Evolutionary conservation across 352 stramenopile genomes (phyloP).

Genomic region (Globisporangium recalcitrans): DNA sequence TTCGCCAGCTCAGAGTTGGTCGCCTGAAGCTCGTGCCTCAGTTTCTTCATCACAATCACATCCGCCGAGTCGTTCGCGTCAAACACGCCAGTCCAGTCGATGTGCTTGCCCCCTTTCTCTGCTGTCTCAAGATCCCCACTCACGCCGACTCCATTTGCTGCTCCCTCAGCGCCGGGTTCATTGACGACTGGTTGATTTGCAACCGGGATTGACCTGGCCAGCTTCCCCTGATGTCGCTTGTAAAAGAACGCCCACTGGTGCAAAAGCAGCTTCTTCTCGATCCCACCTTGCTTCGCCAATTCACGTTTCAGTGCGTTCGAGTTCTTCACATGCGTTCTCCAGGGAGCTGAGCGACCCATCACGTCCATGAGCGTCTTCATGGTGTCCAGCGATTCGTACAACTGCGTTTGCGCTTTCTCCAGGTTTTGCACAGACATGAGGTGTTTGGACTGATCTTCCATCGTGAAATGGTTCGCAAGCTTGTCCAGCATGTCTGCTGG

Average conservation of each 20-base stretch:
- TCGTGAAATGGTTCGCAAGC: slow-evolving; percentile 30
- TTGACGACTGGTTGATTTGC: neutral
- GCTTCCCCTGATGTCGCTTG: slow-evolving; percentile 32
- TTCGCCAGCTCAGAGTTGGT: slow-evolving; percentile 37
- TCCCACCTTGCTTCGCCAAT: slow-evolving; percentile 38
- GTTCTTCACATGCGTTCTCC: slow-evolving; percentile 57
- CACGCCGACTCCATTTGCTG: neutral
- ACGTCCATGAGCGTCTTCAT: slow-evolving; percentile 57
- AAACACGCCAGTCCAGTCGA: slow-evolving; percentile 32
- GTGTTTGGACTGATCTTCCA: slow-evolving; percentile 25
- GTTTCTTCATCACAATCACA: slow-evolving; percentile 67
- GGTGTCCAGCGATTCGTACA: slow-evolving; percentile 40
- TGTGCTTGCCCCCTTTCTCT: slow-evolving; percentile 11
- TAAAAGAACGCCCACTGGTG: slow-evolving; percentile 64
- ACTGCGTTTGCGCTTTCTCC: slow-evolving; percentile 23
- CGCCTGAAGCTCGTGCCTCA: slow-evolving; percentile 55
- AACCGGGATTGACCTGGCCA: neutral
- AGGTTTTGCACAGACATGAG: slow-evolving; percentile 27
- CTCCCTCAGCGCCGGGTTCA: neutral
- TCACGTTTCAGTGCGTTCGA: slow-evolving; percentile 60
- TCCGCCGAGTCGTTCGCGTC: slow-evolving; percentile 44
- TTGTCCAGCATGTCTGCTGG: slow-evolving; percentile 39
- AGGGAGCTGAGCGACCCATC: slow-evolving; percentile 49
- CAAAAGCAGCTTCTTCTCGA: slow-evolving; percentile 50
- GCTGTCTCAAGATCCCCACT: neutral